These are phyloP conservation scores for Ambrosia trifida DNA, from an alignment of 129 eudicot genomes.

Conservation along the genomic window DNA sequence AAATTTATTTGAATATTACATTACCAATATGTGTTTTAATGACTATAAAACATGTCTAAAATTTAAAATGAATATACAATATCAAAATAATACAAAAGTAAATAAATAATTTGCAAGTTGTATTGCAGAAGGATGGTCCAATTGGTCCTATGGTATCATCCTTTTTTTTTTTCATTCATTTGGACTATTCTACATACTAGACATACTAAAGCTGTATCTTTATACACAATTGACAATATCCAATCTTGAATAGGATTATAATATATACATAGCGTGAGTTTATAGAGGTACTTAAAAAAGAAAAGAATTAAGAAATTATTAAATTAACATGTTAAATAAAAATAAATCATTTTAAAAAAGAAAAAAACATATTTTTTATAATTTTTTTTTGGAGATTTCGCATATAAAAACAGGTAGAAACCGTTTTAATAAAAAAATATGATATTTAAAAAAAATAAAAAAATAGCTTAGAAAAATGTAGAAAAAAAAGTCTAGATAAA, in stretches of 20 bases:
- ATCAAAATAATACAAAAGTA: slow-evolving; percentile 14
- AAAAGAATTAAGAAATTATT: no score
- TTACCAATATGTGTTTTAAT: background rate
- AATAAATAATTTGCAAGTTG: slow-evolving; percentile 33
- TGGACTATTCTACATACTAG: slow-evolving; percentile 31
- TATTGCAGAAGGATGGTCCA: slow-evolving; percentile 38
- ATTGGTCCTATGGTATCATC: slow-evolving; percentile 25
- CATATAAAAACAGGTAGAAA: no score
- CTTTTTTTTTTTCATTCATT: background rate
- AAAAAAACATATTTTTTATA: no score
- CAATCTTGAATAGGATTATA: slow-evolving; percentile 20
- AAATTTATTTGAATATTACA: no score
- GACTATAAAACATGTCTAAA: background rate
- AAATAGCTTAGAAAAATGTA: no score
- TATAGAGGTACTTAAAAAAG: no score
- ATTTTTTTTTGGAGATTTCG: no score
- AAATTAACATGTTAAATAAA: no score
- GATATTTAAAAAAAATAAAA: no score
- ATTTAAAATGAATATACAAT: background rate
- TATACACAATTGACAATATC: slow-evolving; percentile 25
- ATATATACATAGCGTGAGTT: background rate
- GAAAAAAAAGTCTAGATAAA: no score
- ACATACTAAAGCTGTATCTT: slow-evolving; percentile 20
- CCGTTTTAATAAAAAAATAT: no score
- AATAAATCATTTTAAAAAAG: no score